Base-by-base conservation (phyloP, 2,329 filamentous ascomycete genomes). In the Incumbomyces delicatus region DNA sequence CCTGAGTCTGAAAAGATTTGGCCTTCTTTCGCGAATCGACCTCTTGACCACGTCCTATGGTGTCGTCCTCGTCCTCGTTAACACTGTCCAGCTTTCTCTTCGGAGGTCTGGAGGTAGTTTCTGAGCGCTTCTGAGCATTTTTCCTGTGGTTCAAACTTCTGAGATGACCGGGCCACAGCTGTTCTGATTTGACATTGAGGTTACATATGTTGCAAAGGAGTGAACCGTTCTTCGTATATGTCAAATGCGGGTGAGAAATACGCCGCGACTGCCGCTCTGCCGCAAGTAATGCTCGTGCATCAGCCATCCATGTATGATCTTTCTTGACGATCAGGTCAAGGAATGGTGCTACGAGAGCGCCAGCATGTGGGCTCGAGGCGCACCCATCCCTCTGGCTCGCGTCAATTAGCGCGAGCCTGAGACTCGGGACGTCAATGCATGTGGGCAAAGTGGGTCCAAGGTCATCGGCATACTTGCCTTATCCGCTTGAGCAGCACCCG, bases 271-370 rank as follows among this genome's bases (percentile, higher is more conserved):
- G 79, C 54, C 86, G 80, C 65, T 90, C 84, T 59, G 81, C 83
- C 57, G 85, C 84, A 48, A 94, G 75, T 41, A 94, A 77, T 31
- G 85, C 78, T 57, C 87, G 83, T 20, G 87, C 82, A 64, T 94
- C 86, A 55, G 85, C 74, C 85, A 92, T 90, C 22, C 22, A 27
- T 27, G 22, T 27, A 27, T 27, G 22, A 31, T 18, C 30, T 14
- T 44, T 17, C 14, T 44, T 34, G 14, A 13, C 34, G 30, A n/a
- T 33, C 41, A 4, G 22, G 17, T 32, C 39, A 27, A 13, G 7
- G 14, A n/a, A 18, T 40, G n/a, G 5, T 17, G 20, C 16, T 17
- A 22, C 10, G 27, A 6, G 10, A 41, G 35, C 16, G 11, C 16
- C 20, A 18, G 13, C 20, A n/a, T 4, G 22, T 27, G 8, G 22